phyloP scores from a whole-genome alignment of 2,329 filamentous ascomycete species.

The Teratosphaeriaceae sp. region DNA sequence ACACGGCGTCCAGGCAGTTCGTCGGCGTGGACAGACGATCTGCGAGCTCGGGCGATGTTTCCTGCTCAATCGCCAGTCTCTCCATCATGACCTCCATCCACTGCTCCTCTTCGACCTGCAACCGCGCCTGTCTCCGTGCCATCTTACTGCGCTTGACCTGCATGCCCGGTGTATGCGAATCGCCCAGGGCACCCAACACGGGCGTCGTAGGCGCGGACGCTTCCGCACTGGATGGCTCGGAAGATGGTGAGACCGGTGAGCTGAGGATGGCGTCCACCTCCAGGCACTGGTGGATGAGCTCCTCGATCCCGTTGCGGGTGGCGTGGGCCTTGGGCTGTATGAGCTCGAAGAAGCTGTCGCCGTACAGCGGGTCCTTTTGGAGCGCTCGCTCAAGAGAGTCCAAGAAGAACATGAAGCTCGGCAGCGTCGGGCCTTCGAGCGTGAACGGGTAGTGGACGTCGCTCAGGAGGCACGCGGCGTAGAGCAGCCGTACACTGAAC shows the following conservation, averaged over 20 bases:
- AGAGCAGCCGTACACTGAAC: conserved; percentile 40
- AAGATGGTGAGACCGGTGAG: conserved; percentile 17
- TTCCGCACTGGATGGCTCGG: conserved; percentile 17
- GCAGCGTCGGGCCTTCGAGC: conserved; percentile 28
- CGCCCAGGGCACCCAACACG: conserved; percentile 20
- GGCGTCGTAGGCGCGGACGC: conserved; percentile 13
- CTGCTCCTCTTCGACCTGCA: conserved; percentile 38
- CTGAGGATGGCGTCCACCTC: conserved; percentile 32
- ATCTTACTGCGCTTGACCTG: conserved; percentile 36
- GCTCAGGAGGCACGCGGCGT: conserved; percentile 43
- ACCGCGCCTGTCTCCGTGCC: conserved; percentile 38
- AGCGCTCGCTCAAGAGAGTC: conserved; percentile 36
- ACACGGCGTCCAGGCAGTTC: conserved; percentile 17
- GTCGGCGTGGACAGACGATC: too few species aligned
- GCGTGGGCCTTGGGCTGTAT: conserved; percentile 38
- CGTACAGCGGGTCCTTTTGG: conserved; percentile 39
- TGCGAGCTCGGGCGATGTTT: background rate
- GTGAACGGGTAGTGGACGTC: conserved; percentile 32
- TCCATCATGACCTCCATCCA: conserved; percentile 36
- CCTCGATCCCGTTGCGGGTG: conserved; percentile 39
- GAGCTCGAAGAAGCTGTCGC: conserved; percentile 36
- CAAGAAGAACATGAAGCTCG: conserved; percentile 35
- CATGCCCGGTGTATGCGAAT: conserved; percentile 26
- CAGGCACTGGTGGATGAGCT: conserved; percentile 41
- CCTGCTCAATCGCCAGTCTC: conserved; percentile 23